phyloP scores from a whole-genome alignment of 208 protist species.

The Polymyxa betae region DNA sequence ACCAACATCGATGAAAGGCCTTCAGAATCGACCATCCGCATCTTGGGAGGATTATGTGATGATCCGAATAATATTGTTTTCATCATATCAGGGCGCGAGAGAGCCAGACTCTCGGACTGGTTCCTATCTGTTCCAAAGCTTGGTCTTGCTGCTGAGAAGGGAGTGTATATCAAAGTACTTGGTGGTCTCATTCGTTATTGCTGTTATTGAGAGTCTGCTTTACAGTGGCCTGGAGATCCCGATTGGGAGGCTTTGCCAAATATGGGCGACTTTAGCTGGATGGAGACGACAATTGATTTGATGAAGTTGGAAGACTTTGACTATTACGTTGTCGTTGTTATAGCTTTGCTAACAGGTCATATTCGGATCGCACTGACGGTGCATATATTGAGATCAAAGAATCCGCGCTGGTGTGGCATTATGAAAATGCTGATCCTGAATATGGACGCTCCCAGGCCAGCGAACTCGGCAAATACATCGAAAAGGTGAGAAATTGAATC shows the following conservation, averaged over 20 bases:
- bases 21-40: background rate
- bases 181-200: background rate
- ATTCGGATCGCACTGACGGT: conserved; percentile 55
- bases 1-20: conserved; percentile 45
- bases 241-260: conserved; percentile 30
- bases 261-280: conserved; percentile 27
- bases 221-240: conserved; percentile 23
- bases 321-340: background rate
- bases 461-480: conserved; percentile 57
- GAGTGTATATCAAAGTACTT: conserved; percentile 27
- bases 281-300: conserved; percentile 14
- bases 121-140: background rate
- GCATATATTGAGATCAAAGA: conserved; percentile 62
- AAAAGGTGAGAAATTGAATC: background rate
- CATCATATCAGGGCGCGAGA: background rate
- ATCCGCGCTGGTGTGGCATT: conserved; percentile 59
- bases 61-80: conserved; percentile 15
- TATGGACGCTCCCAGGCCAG: conserved; percentile 56
- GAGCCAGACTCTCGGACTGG: conserved; percentile 28
- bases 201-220: background rate
- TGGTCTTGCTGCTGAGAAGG: conserved; percentile 24
- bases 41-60: background rate
- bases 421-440: conserved; percentile 59
- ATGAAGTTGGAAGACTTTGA: background rate
- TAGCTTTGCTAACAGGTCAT: background rate